Conservation (phyloP, 2,329 filamentous ascomycete genomes). For the Tolypocladium nubicola region DNA sequence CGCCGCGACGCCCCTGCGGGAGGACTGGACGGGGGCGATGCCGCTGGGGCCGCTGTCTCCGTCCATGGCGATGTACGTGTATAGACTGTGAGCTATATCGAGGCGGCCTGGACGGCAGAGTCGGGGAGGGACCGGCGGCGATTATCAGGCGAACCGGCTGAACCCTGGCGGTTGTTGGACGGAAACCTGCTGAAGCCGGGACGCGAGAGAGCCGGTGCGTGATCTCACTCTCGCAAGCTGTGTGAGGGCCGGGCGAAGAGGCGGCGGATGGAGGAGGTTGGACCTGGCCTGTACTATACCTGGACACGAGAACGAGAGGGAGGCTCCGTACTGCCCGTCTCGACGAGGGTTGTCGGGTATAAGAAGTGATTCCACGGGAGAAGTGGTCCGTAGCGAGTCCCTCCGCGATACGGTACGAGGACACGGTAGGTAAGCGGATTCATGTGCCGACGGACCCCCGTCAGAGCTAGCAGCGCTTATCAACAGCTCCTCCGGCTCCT, state of each 20-base stretch:
- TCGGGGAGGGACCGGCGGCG: not conserved
- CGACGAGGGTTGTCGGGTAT: not conserved
- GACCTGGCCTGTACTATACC: not conserved
- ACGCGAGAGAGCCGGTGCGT: no score
- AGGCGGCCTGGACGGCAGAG: not conserved
- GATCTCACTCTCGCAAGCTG: not conserved
- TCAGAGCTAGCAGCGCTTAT: not conserved
- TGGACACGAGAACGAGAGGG: not conserved
- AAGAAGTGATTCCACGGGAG: not conserved
- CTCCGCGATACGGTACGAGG: not conserved
- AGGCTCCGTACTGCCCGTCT: not conserved
- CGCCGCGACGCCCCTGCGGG: slow-evolving; percentile 17
- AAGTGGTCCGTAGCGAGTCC: not conserved
- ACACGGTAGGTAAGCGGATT: not conserved
- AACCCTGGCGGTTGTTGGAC: slow-evolving; percentile 13
- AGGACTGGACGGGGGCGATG: slow-evolving; percentile 30
- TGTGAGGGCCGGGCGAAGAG: not conserved
- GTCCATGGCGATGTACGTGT: slow-evolving; percentile 30
- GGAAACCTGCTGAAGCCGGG: slow-evolving; percentile 16
- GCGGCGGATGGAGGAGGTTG: not conserved
- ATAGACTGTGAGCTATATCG: no score
- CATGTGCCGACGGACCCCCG: not conserved
- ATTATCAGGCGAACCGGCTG: slow-evolving; percentile 11
- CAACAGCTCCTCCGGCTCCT: not conserved
- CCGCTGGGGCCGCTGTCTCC: slow-evolving; percentile 43